Base-by-base conservation (phyloP, 2,329 filamentous ascomycete species). In the Trichoderma sp. region DNA sequence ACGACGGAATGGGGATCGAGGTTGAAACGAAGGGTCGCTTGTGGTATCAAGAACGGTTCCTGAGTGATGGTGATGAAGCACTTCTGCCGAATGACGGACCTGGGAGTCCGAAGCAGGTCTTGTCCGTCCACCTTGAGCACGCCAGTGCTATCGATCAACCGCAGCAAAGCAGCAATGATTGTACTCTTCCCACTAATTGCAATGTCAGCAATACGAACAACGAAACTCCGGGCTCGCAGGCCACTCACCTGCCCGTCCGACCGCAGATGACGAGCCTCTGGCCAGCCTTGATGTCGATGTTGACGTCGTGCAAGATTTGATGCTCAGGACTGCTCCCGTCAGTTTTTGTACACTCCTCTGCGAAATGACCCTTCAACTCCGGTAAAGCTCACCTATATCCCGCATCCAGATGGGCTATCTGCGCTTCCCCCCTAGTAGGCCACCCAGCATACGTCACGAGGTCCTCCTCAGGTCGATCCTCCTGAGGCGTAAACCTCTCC, bases 11-110 rank as follows among this genome's bases (percentile, higher is more conserved):
- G 56, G 3, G 69, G 68, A 17, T 72, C 71, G 5, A 72, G 44
- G n/a, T 70, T 71, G 39, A 67, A 67, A 1, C 68, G 66, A 0
- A 72, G 47, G 1, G 67, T 61, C 0, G 71, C 73, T 17, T 70
- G 55, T 0, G 65, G 62, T 2, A 72, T 30, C 9, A 68, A 34
- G 14, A 71, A 58, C 2, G 71, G 68, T 19, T 77, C 76, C 57
- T 77, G 76, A 0, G 75, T 63, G 0, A 77, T 70, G 0, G 72
- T 70, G 15, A 77, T 69, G 52, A 78, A 76, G 19, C 66, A 66
- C 26, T 69, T 73, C 3, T 71, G 68, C 1, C 75, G 71, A 6
- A 77, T 41, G 4, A 71, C 4, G 10, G 68, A 65, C n/a, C 69
- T 69, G 0, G 69, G 63, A 0, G 76, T 65, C 0, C 28, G 61